Base-by-base conservation (phyloP, 2,329 filamentous ascomycete species). In the Fonsecaea pedrosoi region DNA sequence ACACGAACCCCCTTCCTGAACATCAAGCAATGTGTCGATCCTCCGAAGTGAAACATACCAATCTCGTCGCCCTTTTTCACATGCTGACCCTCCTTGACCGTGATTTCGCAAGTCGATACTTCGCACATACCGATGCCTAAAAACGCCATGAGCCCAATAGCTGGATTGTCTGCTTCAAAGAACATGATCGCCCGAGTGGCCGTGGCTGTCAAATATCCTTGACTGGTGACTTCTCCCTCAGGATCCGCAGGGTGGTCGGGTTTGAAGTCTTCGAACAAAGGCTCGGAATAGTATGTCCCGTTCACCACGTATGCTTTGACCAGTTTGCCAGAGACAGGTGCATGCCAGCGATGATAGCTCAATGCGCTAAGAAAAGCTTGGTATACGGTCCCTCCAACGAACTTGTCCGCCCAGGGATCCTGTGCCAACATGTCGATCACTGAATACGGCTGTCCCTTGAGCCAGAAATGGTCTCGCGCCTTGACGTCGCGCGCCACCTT, bases 11-110 rank as follows among this genome's bases (percentile, higher is more conserved):
- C 4, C 78, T 75, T 1, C 32, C 85, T 78, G 78, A 92, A 92
- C 2, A 93, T 74, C 71, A 92, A 74, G 72, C 88, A 91, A 74
- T 91, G 87, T 1, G 87, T 87, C 6, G 85, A 89, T 0, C 91
- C 90, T n/a, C 90, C 90, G 75, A 89, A 92, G 74, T 93, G 90
- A 77, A 93, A 93, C 89, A 92, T 92, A 50, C 90, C 90, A 45
- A 88, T 81, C 79, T 92, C 80, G 4, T 92, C 85, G 1, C 91
- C 91, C 81, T 92, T 92, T 60, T 81, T 81, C 15, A 93, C 74
- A 60, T 83, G 82, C 74, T 92, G 83, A 0, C 89, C 90, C 73
- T 88, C 85, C 71, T 82, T 82, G 10, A 91, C 89, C 0, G 86
- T 90, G 57, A 91, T 87, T 60, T 92, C 89, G 73, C 90, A 92